A percentile compares a stretch with the other conserved stretches of the same genome.
These are phyloP conservation scores for Kazachstania bromeliacearum DNA, from an alignment of 805 yeast species.

Conservation along the genomic window DNA sequence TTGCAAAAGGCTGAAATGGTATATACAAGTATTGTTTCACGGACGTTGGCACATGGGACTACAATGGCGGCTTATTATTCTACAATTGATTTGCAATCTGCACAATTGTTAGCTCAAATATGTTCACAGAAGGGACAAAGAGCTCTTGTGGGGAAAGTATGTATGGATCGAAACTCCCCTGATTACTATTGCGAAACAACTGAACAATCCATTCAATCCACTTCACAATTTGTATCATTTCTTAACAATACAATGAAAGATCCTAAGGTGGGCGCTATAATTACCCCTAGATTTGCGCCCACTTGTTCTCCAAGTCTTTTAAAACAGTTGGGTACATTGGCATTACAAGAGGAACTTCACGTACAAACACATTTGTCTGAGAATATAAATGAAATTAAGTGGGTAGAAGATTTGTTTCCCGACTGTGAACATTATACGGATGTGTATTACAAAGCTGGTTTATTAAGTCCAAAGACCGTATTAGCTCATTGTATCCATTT, in stretches of 20 bases:
- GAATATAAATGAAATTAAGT: constrained; percentile 60
- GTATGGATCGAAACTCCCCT: constrained; percentile 83
- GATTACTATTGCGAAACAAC: constrained; percentile 54
- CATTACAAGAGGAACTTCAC: constrained; percentile 42
- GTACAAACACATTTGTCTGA: constrained; percentile 91
- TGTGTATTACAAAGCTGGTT: constrained; percentile 58
- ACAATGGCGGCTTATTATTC: constrained; percentile 90
- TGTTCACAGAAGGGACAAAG: constrained; percentile 67
- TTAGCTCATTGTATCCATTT: constrained; percentile 87
- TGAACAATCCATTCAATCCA: constrained; percentile 46
- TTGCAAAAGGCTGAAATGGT: constrained; percentile 46
- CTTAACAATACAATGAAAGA: constrained; percentile 37
- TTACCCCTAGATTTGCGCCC: constrained; percentile 94
- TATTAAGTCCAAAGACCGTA: constrained; percentile 58
- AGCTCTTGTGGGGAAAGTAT: constrained; percentile 85
- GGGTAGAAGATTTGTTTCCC: constrained; percentile 70
- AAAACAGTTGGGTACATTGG: constrained; percentile 50
- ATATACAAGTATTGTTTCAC: constrained; percentile 56
- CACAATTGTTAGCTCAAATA: constrained; percentile 67
- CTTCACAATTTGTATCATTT: constrained; percentile 48
- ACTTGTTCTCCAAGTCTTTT: constrained; percentile 62
- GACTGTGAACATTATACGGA: constrained; percentile 58
- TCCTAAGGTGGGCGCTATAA: constrained; percentile 54
- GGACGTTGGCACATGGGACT: constrained; percentile 73
- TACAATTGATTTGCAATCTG: constrained; percentile 69